Evolutionary conservation across 2,329 filamentous ascomycete species (phyloP).

Genomic region (Colletotrichum aenigma): DNA sequence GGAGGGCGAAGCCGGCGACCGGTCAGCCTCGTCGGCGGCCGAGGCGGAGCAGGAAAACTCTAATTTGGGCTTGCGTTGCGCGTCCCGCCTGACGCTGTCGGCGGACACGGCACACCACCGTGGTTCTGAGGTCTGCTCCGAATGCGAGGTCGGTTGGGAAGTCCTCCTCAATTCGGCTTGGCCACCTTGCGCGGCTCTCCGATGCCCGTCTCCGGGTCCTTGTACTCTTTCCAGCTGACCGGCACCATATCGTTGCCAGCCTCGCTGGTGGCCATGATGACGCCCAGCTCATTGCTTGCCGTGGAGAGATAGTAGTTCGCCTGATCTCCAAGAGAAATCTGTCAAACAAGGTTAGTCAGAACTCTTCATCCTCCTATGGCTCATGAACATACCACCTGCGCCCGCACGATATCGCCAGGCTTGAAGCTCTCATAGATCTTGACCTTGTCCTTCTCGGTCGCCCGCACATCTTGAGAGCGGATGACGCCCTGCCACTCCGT

Average conservation of each 20-base stretch:
- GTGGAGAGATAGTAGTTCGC: constrained; percentile 95
- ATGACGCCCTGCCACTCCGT: constrained; percentile 88
- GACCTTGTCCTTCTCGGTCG: constrained; percentile 94
- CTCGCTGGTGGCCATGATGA: constrained; percentile 91
- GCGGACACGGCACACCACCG: neutral
- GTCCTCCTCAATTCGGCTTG: constrained; percentile 74
- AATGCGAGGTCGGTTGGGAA: neutral
- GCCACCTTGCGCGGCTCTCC: constrained; percentile 90
- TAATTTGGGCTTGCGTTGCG: neutral
- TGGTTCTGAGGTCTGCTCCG: neutral
- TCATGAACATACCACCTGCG: constrained; percentile 69
- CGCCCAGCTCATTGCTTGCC: constrained; percentile 87
- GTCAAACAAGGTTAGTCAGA: neutral
- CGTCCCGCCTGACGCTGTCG: neutral
- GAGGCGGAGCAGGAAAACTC: neutral
- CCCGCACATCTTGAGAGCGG: constrained; percentile 87
- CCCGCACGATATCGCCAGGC: constrained; percentile 89
- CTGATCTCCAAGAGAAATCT: constrained; percentile 92
- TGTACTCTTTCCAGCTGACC: constrained; percentile 93
- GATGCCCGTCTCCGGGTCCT: constrained; percentile 77
- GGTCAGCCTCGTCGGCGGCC: neutral
- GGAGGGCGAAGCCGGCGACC: neutral
- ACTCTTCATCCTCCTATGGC: neutral
- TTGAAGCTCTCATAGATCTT: constrained; percentile 90
- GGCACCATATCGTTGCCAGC: constrained; percentile 90